phyloP scores from a whole-genome alignment of 345 rosid species.

The Arabidopsis suecica region DNA sequence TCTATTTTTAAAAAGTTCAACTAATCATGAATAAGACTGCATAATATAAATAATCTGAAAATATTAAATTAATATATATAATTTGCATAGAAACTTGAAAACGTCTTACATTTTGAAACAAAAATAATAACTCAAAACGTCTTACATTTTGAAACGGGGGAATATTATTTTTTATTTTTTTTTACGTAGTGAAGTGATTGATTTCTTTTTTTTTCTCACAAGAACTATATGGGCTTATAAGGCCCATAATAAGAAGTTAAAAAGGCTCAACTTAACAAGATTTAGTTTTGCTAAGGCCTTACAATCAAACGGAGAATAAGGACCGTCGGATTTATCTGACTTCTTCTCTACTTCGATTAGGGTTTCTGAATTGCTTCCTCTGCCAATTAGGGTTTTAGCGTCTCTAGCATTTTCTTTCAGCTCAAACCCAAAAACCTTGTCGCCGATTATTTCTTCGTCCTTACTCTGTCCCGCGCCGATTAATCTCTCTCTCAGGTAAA shows the following conservation, averaged over 20 bases:
- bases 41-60: too few species aligned
- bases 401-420: not conserved
- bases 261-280: not conserved
- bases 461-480: not conserved
- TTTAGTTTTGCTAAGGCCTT: not conserved
- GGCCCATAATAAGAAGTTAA: not conserved
- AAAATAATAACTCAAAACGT: too few species aligned
- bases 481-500: conserved; percentile 13
- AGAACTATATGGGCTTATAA: conserved; percentile 14
- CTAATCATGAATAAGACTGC: too few species aligned
- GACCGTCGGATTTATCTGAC: not conserved
- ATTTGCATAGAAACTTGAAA: too few species aligned
- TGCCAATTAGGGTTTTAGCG: conserved; percentile 7
- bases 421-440: not conserved
- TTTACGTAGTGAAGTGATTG: not conserved
- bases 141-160: too few species aligned
- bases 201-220: not conserved
- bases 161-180: too few species aligned
- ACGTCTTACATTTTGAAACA: too few species aligned
- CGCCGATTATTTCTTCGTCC: not conserved
- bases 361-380: conserved; percentile 19
- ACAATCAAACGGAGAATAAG: not conserved
- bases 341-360: conserved; percentile 26
- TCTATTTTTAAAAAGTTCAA: too few species aligned
- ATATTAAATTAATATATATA: too few species aligned